Conservation (phyloP, 2,329 filamentous ascomycete genomes). For the Xylaria hypoxylon region DNA sequence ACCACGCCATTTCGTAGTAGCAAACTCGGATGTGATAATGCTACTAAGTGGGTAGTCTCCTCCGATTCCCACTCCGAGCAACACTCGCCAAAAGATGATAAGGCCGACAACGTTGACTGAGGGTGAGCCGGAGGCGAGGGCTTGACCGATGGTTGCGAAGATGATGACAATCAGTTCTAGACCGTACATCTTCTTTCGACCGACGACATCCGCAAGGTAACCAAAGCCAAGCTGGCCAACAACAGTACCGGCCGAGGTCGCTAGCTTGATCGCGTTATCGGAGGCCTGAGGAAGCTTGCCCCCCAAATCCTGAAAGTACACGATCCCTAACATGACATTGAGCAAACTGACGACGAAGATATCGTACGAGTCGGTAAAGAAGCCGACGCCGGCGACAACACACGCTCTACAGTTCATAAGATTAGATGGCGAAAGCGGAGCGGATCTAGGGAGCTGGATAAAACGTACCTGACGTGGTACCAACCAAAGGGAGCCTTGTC, state of each 20-base stretch:
- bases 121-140: constrained; percentile 72
- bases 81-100: constrained; percentile 83
- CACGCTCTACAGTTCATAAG: constrained; percentile 65
- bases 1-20: constrained; percentile 85
- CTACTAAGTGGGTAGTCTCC: constrained; percentile 85
- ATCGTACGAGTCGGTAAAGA: constrained; percentile 89
- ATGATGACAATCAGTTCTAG: constrained; percentile 84
- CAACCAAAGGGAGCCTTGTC: constrained; percentile 86
- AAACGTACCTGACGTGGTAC: constrained; percentile 74
- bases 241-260: constrained; percentile 85
- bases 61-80: constrained; percentile 79
- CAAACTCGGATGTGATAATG: constrained; percentile 89
- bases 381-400: constrained; percentile 83
- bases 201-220: constrained; percentile 79
- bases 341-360: constrained; percentile 82
- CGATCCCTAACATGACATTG: constrained; percentile 81
- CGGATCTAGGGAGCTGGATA: neutral
- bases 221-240: constrained; percentile 86
- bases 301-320: constrained; percentile 70
- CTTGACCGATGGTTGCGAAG: constrained; percentile 79
- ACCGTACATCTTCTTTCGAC: constrained; percentile 79
- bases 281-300: constrained; percentile 73
- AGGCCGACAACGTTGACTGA: constrained; percentile 72
- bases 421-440: constrained; percentile 27
- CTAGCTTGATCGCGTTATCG: constrained; percentile 86